Percentiles rank a stretch among this genome's conserved stretches.
Evolutionary conservation across 441 rosid genomes (phyloP).

Genomic region (Gossypium laxum): DNA sequence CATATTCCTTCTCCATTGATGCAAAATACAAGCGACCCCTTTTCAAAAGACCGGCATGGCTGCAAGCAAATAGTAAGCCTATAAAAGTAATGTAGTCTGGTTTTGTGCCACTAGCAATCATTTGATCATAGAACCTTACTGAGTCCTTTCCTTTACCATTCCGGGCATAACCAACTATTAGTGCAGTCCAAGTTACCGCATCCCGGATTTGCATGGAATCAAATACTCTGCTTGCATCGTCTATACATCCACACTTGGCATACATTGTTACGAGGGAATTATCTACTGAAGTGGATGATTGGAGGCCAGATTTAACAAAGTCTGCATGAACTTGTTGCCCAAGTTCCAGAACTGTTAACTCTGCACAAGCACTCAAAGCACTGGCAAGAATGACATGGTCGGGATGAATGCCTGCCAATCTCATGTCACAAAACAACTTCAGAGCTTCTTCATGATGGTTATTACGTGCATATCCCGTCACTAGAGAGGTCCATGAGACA

Average conservation of each 20-base stretch:
- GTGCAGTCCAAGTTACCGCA: constrained; percentile 74
- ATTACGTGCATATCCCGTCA: constrained; percentile 59
- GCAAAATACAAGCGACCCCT: constrained; percentile 46
- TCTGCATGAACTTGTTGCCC: constrained; percentile 75
- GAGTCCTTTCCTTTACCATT: constrained; percentile 73
- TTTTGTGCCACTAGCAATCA: constrained; percentile 46
- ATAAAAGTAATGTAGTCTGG: constrained; percentile 73
- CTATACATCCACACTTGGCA: constrained; percentile 65
- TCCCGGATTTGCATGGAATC: constrained; percentile 42
- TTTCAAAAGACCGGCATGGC: constrained; percentile 64
- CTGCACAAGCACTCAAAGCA: constrained; percentile 57
- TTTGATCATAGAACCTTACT: constrained; percentile 38
- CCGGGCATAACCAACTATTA: constrained; percentile 75
- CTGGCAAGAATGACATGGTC: constrained; percentile 57
- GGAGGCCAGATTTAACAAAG: constrained; percentile 43
- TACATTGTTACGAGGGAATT: constrained; percentile 76
- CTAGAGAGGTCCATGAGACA: constrained; percentile 79
- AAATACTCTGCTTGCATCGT: constrained; percentile 48
- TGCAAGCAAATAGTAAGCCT: constrained; percentile 82
- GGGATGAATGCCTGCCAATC: constrained; percentile 36
- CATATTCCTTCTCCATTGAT: constrained; percentile 48
- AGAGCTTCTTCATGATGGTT: constrained; percentile 52
- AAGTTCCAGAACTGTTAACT: constrained; percentile 58
- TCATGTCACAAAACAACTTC: constrained; percentile 53
- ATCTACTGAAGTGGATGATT: constrained; percentile 48